These are phyloP conservation scores for Tetrahymena thermophila DNA, from an alignment of 73 alveolate genomes.

Conservation along the genomic window DNA sequence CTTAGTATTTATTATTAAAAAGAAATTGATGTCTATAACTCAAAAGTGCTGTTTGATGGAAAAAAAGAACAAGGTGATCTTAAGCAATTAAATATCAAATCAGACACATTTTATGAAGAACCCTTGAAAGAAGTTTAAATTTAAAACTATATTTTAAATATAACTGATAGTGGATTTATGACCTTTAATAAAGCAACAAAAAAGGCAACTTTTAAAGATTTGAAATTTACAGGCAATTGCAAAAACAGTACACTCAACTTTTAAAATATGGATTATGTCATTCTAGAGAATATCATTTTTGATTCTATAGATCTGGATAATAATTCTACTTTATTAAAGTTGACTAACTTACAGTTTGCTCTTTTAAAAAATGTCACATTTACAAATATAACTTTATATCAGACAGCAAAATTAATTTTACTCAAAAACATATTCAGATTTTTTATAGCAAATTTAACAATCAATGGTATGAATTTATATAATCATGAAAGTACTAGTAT, in stretches of 20 bases:
- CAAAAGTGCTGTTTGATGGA: neutral
- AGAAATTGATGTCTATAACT: neutral
- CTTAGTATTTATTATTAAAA: neutral
- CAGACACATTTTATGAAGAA: neutral
- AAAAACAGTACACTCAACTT: neutral
- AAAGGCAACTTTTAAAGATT: neutral
- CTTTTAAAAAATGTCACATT: neutral
- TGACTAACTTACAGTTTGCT: neutral
- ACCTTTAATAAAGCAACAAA: neutral
- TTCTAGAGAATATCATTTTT: neutral
- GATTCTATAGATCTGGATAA: neutral
- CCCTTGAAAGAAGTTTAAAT: neutral
- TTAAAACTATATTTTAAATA: neutral
- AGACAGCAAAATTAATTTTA: neutral
- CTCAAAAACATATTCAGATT: neutral
- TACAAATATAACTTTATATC: neutral
- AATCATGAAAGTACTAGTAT: neutral
- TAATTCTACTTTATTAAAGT: neutral
- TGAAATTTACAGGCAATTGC: neutral
- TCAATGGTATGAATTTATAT: neutral
- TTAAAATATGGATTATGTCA: neutral
- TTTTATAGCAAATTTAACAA: neutral
- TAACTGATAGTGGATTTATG: neutral
- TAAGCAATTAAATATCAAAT: neutral
- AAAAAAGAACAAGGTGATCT: neutral